Evolutionary conservation across 2,329 filamentous ascomycete genomes (phyloP), one percentile per base, ranked within the genome.

Genomic region (Nigrospora osmanthi): DNA sequence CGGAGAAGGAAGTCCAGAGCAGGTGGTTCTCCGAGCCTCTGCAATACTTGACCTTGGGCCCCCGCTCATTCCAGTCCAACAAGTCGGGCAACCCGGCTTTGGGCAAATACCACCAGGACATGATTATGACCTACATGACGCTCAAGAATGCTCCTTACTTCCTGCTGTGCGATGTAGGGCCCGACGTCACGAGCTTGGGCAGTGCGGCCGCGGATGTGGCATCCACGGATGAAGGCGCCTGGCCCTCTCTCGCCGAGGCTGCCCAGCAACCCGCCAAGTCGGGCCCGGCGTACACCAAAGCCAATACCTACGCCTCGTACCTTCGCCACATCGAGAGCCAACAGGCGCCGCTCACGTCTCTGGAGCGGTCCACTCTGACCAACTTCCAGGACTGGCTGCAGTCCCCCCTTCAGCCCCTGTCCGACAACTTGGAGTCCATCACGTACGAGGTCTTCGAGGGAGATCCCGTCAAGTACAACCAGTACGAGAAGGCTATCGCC

Each of bases 401-500:
- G 63, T 90, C 90, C 2, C 93, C 93, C 3, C 72, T 98, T 35
- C 94, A 98, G 62, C 93, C 93, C 0, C 74, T 98, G 13, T 91
- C 91, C 0, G 93, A 98, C 64, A 98, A 98, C 55, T 75, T 98
- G 13, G 94, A 98, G 63, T 95, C 89, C 39, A 87, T 95, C 36
- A 98, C 93, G 0, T 98, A 98, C 63, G 93, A 98, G 61, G 91
- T 97, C 2, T 98, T 98, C 58, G 93, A 98, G 63, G 94, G 94
- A 54, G 94, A 98, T 52, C 93, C 93, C 0, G 87, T 98, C 67
- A 98, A 98, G 66, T 98, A 98, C 62, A 83, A 89, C 52, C 94
- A 91, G 75, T 98, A 98, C 61, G 89, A 97, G 63, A 74, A 77
- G 38, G 93, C 93, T 13, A 85, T 94, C 46, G 79, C 80, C 4